Base-by-base conservation (phyloP, 1,284 basidiomycete species). In the Boletus chippewaensis region DNA sequence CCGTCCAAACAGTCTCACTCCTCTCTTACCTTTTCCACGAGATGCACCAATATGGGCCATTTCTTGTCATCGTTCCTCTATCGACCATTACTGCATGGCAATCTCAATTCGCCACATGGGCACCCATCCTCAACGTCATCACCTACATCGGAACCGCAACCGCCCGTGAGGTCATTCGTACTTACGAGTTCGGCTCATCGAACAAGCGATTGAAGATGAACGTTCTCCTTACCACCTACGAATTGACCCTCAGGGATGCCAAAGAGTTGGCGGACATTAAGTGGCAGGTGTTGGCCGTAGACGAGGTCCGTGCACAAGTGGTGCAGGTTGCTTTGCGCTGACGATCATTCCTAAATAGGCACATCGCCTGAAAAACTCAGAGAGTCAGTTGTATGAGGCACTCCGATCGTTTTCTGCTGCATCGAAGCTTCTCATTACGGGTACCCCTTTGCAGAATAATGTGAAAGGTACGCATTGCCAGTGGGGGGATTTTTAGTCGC, bases 41-140 rank as follows among this genome's bases (percentile, higher is more conserved):
- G 58, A 78, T 89, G 72, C 81, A 89, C 51, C 95, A 99, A 69
- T 97, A 91, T 67, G 96, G 96, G 0, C 96, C 96, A 2, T 97
- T 95, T 79, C 80, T 99, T 44, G 93, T 99, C 57, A 95, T 99
- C 58, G 96, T 99, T 13, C 96, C 96, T 2, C 79, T 99, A 4
- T 99, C 95, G 5, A 99, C 96, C 5, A 93, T 99, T 61, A 94
- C 94, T 2, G 94, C 96, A 15, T 99, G 96, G 96, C 94, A 96
- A 71, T 84, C 82, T 59, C 95, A 99, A 68, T 97, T 99, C 70
- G 82, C 83, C 40, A 79, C 84, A 22, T 99, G 96, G 96, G 92
- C 95, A 2, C 95, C 96, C 5, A 95, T 95, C 56, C 76, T 99
- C 65, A 98, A 98, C 71, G 92, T 96, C 53, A 90, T 99, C 68